These are phyloP conservation scores for Canna indica DNA, from an alignment of 176 grass and related monocot species.

Conservation along the genomic window DNA sequence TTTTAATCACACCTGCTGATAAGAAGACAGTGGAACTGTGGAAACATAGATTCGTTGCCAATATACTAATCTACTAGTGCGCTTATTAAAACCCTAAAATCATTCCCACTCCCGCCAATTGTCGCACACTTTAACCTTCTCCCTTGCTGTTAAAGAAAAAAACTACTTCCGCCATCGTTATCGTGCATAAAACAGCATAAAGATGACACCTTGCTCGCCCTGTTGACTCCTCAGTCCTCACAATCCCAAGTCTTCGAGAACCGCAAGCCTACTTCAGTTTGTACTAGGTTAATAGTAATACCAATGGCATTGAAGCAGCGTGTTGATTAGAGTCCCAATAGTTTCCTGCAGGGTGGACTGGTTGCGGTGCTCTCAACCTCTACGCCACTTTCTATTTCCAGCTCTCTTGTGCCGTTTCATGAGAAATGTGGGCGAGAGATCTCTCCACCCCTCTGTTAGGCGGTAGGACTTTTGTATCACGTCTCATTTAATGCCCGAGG, in stretches of 20 bases:
- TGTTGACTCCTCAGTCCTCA: not conserved
- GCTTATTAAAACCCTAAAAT: slow-evolving; percentile 20
- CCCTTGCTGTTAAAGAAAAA: slow-evolving; percentile 9
- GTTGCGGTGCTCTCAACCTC: not conserved
- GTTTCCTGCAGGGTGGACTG: slow-evolving; percentile 10
- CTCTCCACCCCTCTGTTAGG: slow-evolving; percentile 9
- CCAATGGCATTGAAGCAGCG: slow-evolving; percentile 10
- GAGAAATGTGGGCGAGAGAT: slow-evolving; percentile 2
- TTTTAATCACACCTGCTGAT: slow-evolving; percentile 19
- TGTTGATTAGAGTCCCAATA: slow-evolving; percentile 9
- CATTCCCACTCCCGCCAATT: slow-evolving; percentile 13
- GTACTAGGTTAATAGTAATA: not conserved
- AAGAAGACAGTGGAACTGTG: slow-evolving; percentile 13
- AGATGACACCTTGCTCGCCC: slow-evolving; percentile 28
- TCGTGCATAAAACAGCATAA: slow-evolving; percentile 18
- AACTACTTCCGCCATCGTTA: slow-evolving; percentile 21
- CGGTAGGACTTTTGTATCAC: not conserved
- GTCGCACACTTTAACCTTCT: slow-evolving; percentile 11
- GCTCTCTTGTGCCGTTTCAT: slow-evolving; percentile 9
- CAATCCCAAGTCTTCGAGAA: slow-evolving; percentile 15
- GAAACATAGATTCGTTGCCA: slow-evolving; percentile 8
- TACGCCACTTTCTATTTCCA: slow-evolving; percentile 25
- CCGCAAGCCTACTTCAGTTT: slow-evolving; percentile 3
- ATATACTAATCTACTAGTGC: slow-evolving; percentile 11
- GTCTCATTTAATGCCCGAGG: not conserved